These are phyloP conservation scores for Phytopythium delawarense DNA, from an alignment of 352 stramenopile genomes.

Conservation along the genomic window DNA sequence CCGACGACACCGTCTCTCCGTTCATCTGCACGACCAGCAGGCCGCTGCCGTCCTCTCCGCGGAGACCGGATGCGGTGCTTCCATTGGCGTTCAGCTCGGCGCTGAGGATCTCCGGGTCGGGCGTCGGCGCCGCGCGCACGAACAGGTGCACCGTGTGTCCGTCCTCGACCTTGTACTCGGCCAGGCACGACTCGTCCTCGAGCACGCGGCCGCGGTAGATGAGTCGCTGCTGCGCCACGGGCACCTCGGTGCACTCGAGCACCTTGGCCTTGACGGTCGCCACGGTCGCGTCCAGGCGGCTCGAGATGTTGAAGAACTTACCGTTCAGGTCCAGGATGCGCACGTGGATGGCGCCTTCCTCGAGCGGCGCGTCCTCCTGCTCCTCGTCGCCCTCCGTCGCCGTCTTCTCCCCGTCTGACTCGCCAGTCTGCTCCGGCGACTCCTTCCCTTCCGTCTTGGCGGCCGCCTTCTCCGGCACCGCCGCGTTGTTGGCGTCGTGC, in stretches of 20 bases:
- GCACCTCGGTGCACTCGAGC: constrained; percentile 66
- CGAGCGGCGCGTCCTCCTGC: constrained; percentile 13
- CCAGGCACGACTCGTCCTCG: constrained; percentile 68
- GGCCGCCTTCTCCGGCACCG: constrained; percentile 9
- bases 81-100: constrained; percentile 30
- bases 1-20: constrained; percentile 78
- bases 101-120: constrained; percentile 53
- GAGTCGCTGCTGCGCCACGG: constrained; percentile 72
- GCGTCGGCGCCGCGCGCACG: constrained; percentile 57
- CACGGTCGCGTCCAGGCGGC: constrained; percentile 62
- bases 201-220: constrained; percentile 91
- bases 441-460: constrained; percentile 3
- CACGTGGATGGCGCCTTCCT: constrained; percentile 45
- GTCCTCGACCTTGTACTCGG: constrained; percentile 87
- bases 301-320: constrained; percentile 80
- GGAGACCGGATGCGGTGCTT: constrained; percentile 12
- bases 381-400: constrained; percentile 7
- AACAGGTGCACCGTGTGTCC: constrained; percentile 91
- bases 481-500: constrained; percentile 15
- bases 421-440: constrained; percentile 7
- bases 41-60: constrained; percentile 36
- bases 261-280: constrained; percentile 66
- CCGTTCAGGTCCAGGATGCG: constrained; percentile 83
- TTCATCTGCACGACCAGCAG: constrained; percentile 76
- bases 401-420: constrained; percentile 6